phyloP scores from a whole-genome alignment of 2,329 filamentous ascomycete genomes.

The Venturiaceae sp. region DNA sequence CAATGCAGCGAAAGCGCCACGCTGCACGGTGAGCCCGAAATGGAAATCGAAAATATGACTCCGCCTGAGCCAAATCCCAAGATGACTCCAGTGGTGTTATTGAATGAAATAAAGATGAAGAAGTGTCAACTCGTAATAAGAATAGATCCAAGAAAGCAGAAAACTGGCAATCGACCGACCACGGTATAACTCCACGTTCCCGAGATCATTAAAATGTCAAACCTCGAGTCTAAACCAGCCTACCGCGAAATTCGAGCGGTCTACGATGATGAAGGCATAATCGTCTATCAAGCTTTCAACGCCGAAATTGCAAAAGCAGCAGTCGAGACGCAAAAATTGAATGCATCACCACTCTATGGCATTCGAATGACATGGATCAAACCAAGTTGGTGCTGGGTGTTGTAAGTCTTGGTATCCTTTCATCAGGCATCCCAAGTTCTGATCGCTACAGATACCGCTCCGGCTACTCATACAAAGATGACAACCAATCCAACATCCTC shows the following conservation, averaged over 20 bases:
- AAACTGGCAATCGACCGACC: no score
- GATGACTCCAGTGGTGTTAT: not conserved
- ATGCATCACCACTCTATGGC: constrained; percentile 43
- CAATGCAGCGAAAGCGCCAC: no score
- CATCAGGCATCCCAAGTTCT: not conserved
- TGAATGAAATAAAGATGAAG: no score
- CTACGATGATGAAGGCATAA: constrained; percentile 43
- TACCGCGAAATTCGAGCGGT: constrained; percentile 38
- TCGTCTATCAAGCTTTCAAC: constrained; percentile 54
- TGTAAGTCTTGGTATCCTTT: constrained; percentile 20
- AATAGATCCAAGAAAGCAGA: no score
- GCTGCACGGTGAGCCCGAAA: no score
- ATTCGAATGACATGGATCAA: constrained; percentile 57
- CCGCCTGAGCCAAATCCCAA: no score
- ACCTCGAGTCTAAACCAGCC: not conserved
- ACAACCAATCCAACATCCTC: constrained; percentile 44
- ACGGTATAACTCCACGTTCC: no score
- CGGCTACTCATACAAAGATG: constrained; percentile 50
- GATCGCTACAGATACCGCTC: constrained; percentile 36
- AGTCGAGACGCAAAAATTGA: constrained; percentile 40
- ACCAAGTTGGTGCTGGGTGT: constrained; percentile 53
- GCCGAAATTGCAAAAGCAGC: constrained; percentile 43
- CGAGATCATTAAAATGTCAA: no score
- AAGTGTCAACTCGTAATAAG: no score
- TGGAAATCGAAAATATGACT: no score